Evolutionary conservation across 1,284 basidiomycete species (phyloP).

Genomic region (Puccinia sorghi): DNA sequence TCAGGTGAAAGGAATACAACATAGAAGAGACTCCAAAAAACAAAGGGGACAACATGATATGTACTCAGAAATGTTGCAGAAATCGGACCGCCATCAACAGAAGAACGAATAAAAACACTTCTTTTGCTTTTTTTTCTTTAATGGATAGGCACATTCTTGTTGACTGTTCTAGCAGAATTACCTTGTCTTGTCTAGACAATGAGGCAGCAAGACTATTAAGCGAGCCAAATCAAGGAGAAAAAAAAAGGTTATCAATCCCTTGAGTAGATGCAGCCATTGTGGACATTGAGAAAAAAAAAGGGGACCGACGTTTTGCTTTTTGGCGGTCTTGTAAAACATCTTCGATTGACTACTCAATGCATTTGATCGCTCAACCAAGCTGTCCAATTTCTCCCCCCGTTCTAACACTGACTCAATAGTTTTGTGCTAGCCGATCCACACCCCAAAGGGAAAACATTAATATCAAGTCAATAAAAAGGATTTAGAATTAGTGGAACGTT

Average conservation of each 20-base stretch:
- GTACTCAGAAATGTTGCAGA: background rate
- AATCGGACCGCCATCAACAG: background rate
- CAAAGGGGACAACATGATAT: background rate
- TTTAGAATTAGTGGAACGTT: background rate
- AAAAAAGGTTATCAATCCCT: background rate
- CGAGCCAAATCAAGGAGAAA: background rate
- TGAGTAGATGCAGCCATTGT: background rate
- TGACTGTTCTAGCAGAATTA: background rate
- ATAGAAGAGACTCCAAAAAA: background rate
- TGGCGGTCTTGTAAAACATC: constrained; percentile 85
- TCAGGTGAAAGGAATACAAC: constrained; percentile 13
- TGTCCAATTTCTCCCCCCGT: constrained; percentile 95
- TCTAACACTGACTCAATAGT: constrained; percentile 97
- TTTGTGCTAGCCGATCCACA: constrained; percentile 72
- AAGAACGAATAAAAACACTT: background rate
- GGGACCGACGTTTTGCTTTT: constrained; percentile 63
- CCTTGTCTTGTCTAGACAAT: constrained; percentile 2
- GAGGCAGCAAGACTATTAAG: constrained; percentile 9
- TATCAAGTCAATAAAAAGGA: background rate
- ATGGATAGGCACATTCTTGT: background rate
- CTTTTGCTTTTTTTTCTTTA: no score
- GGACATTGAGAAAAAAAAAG: background rate
- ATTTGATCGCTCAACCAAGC: constrained; percentile 91
- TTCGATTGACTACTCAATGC: constrained; percentile 87
- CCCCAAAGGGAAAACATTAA: background rate